Base-by-base conservation (phyloP, 2,329 filamentous ascomycete genomes). In the Venturia aucupariae region DNA sequence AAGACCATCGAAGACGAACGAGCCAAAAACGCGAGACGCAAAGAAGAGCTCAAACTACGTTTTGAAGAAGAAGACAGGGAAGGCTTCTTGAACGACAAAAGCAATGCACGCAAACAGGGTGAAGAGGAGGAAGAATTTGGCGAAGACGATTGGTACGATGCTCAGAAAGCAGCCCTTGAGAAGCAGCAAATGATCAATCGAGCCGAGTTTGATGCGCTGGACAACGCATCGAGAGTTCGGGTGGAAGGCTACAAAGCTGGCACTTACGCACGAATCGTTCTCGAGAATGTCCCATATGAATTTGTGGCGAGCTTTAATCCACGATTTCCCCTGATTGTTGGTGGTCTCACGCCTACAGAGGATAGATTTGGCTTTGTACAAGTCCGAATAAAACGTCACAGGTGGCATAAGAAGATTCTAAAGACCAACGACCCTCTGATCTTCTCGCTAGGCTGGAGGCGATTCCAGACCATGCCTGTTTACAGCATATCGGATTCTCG, bases 11-110 rank as follows among this genome's bases (percentile, higher is more conserved):
- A 93, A 67, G 89, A 87, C 3, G 94, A 99, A 77, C 89, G 94
- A 69, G 90, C 91, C 69, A 89, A 86, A 75, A 99, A 99, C 71
- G 94, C 94, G 1, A 86, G 87, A 68, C 84, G 90, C 68, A 99
- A 99, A 76, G 94, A 97, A 76, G 94, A 99, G 74, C 84, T 99
- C 63, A 95, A 91, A 73, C 81, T 95, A 62, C 86, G 95, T 1
- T 99, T 99, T 72, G 94, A 99, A 72, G 92, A 97, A 75, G 94
- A 99, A 80, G 94, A 99, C 73, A 85, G 90, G n/a, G 94, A 99
- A 73, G 94, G 94, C 0, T 92, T 97, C 73, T 86, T 90, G 71
- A 95, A 95, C 72, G 91, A 94, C 76, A 95, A 95, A 72, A 87
- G 90, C 35, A 85, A 87, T 61, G 89, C 89, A 13, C 84, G 88